These are phyloP conservation scores for Ganoderma leucocontextum DNA, from an alignment of 1,284 basidiomycete species.

Conservation along the genomic window DNA sequence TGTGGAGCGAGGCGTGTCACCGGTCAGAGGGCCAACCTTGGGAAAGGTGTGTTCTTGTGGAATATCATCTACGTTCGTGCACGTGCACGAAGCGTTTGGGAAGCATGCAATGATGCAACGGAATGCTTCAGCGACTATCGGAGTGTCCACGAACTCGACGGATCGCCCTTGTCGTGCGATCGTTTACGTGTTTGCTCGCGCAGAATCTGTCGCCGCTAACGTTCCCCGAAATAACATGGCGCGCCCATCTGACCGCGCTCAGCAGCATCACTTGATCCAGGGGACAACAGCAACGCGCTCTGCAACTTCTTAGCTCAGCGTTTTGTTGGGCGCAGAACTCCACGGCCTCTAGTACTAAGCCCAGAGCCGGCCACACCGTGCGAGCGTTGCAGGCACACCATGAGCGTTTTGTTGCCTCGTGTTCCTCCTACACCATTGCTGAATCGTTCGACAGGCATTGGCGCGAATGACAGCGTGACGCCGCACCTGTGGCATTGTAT, in stretches of 20 bases:
- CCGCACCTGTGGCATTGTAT: constrained; percentile 5
- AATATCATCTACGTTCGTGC: constrained; percentile 15
- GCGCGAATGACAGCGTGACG: constrained; percentile 4
- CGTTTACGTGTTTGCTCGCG: constrained; percentile 14
- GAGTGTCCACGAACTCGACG: background rate
- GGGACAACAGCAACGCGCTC: background rate
- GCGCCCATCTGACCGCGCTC: constrained; percentile 15
- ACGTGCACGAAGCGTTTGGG: constrained; percentile 12
- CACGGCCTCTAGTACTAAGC: constrained; percentile 6
- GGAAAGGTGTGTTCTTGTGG: constrained; percentile 6
- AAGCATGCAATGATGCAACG: background rate
- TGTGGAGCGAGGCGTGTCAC: constrained; percentile 23
- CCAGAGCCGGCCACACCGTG: constrained; percentile 23
- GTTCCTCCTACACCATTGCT: constrained; percentile 7
- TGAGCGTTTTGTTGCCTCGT: constrained; percentile 24
- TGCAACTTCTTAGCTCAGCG: constrained; percentile 5
- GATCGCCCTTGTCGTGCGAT: constrained; percentile 1
- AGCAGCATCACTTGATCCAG: constrained; percentile 11
- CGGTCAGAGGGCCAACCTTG: constrained; percentile 27
- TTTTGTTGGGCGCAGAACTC: constrained; percentile 1
- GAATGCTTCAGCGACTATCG: background rate
- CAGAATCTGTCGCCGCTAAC: constrained; percentile 2
- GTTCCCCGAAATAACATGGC: constrained; percentile 13
- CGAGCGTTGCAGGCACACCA: constrained; percentile 13
- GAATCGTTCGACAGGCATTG: constrained; percentile 7